Base-by-base conservation (phyloP, 176 grass and related monocot species). In the Phoenix dactylifera region DNA sequence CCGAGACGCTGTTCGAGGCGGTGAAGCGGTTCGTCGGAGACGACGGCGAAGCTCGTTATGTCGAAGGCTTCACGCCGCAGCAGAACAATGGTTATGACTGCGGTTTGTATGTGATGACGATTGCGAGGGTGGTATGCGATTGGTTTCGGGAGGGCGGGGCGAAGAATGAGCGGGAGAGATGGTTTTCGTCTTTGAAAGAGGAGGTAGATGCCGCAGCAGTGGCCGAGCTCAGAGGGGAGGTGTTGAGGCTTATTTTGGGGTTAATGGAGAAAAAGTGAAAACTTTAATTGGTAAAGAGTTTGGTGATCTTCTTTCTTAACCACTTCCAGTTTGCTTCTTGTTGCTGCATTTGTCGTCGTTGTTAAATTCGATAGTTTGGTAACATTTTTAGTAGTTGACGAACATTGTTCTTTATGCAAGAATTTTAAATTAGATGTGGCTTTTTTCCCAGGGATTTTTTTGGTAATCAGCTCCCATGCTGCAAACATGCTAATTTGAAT, bases 11-110 rank as follows among this genome's bases (percentile, higher is more conserved):
- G 15, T 74, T 66, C n/a, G 49, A 35, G 25, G 66, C 75, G 2
- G 62, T 95, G 44, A 68, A 32, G 32, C 30, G 57, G 3, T 75
- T 71, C 26, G 16, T 76, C 2, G 65, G 53, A 7, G 60, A 6
- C 14, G 22, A 4, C 5, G 16, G 6, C 23, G 55, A 59, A 3
- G 5, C 64, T 17, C 63, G 54, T 44, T 76, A 71, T 22, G 59
- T 88, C 2, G 83, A 90, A 72, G 92, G 77, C 10, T 69, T 81
- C 54, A 90, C 83, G 2, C 86, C 80, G 22, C 64, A n/a, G 62
- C 86, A 95, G 79, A 58, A 18, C 15, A 95, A 95, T 25, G 57
- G 77, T 15, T 79, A 90, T 53, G 91, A 95, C 73, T 96, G 92
- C 49, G 87, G 87, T 9, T 65, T 97, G 32, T 88, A 73, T 59